Evolutionary conservation across 176 grass and related monocot genomes (phyloP), one percentile per base, ranked within the genome.

Genomic region (Olyra latifolia): DNA sequence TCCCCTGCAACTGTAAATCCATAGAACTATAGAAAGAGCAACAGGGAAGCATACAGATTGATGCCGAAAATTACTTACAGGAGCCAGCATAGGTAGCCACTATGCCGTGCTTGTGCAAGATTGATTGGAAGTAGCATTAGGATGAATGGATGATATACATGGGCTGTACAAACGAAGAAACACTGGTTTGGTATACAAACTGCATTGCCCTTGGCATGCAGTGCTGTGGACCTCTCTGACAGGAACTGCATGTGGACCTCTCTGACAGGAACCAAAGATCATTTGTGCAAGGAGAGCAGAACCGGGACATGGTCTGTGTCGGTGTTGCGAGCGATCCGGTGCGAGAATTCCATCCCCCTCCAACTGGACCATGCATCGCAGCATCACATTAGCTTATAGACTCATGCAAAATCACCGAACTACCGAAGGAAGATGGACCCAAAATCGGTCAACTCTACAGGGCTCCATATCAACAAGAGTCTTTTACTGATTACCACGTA

Each of bases 1-100:
- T 82, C 92, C 23, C 14, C 78, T 1, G 24, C 35, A 0, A 35
- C 60, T 0, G 35, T 55, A 42, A 61, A 67, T 30, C 90, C 95
- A 17, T 98, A 87, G 85, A 32, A 25, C 88, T 92, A 17, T 94
- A 87, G 85, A 48, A 4, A 19, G 17, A 12, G 14, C 7, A 13
- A 13, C 7, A 40, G 24, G 28, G 73, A 49, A 41, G 10, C 2
- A 45, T 69, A 80, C 1, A 32, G n/a, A 82, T 53, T 42, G 1
- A 70, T 77, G 14, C 41, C 19, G 28, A 39, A 10, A 22, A 41
- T 41, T 16, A 52, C 15, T 46, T 32, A 46, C 27, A 70, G 7
- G 41, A 54, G 32, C 75, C 46, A 65, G 66, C 56, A 39, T n/a
- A 67, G 28, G 15, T n/a, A 67, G n/a, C n/a, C 58, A 78, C 27